A percentile compares a stretch with the other conserved stretches of the same genome.
Conservation (phyloP, 768 basidiomycete species). For the Chlorophyllum brunneum region DNA sequence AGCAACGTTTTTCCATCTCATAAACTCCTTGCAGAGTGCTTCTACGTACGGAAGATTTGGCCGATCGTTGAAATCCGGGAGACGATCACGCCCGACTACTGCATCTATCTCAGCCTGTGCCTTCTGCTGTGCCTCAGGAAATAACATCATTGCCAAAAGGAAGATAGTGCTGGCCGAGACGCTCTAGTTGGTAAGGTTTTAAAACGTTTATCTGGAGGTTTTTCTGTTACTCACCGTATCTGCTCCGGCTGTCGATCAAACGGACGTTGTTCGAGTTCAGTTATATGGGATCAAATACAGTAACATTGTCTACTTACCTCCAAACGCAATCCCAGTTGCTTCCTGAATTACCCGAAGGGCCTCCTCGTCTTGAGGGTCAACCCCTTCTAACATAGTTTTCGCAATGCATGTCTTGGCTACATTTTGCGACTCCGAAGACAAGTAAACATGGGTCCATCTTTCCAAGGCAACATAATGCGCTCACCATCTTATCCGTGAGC, state of each 20-base stretch:
- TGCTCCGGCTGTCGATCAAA: neutral
- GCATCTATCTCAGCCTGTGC: conserved; percentile 16
- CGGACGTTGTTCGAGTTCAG: neutral
- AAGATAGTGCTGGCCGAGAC: conserved; percentile 8
- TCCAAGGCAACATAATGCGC: neutral
- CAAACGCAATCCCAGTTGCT: conserved; percentile 6
- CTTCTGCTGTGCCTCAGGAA: conserved; percentile 16
- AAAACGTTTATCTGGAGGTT: neutral
- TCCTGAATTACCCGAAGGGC: neutral
- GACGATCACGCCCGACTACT: conserved; percentile 13
- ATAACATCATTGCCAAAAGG: conserved; percentile 13
- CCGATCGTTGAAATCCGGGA: conserved; percentile 15
- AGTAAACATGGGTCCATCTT: neutral
- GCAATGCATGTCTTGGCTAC: neutral
- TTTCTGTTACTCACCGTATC: conserved; percentile 7
- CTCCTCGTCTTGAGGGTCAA: neutral
- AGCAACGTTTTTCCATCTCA: conserved; percentile 5
- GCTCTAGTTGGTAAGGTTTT: neutral
- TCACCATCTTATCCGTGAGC: conserved; percentile 18
- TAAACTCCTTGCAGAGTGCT: conserved; percentile 14
- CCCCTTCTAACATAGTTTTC: neutral
- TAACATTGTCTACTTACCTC: neutral
- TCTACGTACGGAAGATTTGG: conserved; percentile 14
- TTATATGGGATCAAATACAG: neutral
- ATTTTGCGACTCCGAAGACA: neutral